phyloP scores from a whole-genome alignment of 768 basidiomycete species.

The Amanita brunnescens region DNA sequence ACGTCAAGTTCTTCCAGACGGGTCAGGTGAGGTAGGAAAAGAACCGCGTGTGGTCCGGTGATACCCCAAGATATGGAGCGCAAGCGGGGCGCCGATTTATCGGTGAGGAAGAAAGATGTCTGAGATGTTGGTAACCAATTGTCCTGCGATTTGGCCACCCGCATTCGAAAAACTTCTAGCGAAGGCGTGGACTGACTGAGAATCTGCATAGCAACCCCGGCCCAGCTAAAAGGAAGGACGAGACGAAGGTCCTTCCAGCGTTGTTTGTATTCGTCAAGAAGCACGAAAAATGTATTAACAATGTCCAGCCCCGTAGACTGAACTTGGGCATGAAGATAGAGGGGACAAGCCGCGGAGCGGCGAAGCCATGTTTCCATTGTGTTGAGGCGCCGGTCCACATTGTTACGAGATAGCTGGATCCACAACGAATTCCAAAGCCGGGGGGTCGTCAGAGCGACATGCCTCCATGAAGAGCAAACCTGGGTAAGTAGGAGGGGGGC shows the following conservation, averaged over 20 bases:
- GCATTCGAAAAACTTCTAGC: slow-evolving; percentile 12
- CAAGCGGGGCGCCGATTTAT: slow-evolving; percentile 4
- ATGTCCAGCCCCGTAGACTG: slow-evolving; percentile 13
- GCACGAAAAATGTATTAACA: slow-evolving; percentile 6
- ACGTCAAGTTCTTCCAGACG: slow-evolving; percentile 8
- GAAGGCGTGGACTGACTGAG: slow-evolving; percentile 11
- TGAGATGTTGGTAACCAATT: neutral
- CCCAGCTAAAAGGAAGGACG: slow-evolving; percentile 7
- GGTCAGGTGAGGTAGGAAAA: slow-evolving; percentile 2
- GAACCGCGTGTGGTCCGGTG: neutral
- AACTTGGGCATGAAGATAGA: slow-evolving; percentile 12
- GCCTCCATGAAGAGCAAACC: slow-evolving; percentile 16
- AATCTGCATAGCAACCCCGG: slow-evolving; percentile 5
- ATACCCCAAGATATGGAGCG: slow-evolving; percentile 1
- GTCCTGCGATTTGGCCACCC: neutral
- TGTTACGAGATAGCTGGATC: slow-evolving; percentile 10
- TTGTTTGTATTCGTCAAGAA: slow-evolving; percentile 9
- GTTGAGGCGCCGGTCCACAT: slow-evolving; percentile 11
- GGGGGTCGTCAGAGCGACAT: slow-evolving; percentile 13
- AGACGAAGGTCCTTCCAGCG: slow-evolving; percentile 15
- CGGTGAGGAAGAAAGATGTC: slow-evolving; percentile 1
- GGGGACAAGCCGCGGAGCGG: slow-evolving; percentile 9
- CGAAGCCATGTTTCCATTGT: slow-evolving; percentile 16
- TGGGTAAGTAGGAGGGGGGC: slow-evolving; percentile 18
- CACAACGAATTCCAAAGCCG: slow-evolving; percentile 16